phyloP scores from a whole-genome alignment of 164 flowering plant species.

The Amborella trichopoda region DNA sequence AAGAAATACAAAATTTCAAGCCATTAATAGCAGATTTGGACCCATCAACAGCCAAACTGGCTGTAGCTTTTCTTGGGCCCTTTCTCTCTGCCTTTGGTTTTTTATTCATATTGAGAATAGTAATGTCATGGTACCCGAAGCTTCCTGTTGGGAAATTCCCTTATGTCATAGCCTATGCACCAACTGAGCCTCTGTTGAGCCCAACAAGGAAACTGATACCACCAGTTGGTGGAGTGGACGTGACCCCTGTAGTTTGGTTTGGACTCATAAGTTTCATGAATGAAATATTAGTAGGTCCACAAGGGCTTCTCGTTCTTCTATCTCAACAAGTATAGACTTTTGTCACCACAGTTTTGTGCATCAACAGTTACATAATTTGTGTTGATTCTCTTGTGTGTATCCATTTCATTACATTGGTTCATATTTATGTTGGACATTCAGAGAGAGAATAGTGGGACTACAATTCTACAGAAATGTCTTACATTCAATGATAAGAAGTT shows the following conservation, averaged over 20 bases:
- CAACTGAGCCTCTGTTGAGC: conserved; percentile 78
- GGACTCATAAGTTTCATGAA: conserved; percentile 73
- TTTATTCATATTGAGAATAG: conserved; percentile 71
- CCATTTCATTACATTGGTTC: no score
- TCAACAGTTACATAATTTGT: no score
- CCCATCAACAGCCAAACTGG: conserved; percentile 71
- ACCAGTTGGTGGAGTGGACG: conserved; percentile 95
- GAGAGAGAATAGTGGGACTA: no score
- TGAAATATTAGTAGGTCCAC: conserved; percentile 84
- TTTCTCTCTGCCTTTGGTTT: conserved; percentile 68
- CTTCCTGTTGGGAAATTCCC: conserved; percentile 93
- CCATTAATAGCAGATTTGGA: conserved; percentile 83
- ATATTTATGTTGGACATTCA: no score
- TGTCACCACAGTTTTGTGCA: no score
- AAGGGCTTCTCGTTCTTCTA: conserved; percentile 78
- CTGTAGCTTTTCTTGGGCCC: conserved; percentile 65
- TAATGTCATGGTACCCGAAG: conserved; percentile 99
- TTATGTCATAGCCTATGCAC: conserved; percentile 81
- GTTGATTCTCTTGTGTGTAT: no score
- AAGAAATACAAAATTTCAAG: no score
- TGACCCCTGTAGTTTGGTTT: conserved; percentile 97
- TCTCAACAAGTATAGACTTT: conserved; percentile 55
- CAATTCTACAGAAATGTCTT: no score
- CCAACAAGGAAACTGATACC: conserved; percentile 80
- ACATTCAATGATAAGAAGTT: no score